A percentile compares a stretch with the other conserved stretches of the same genome.
phyloP scores from a whole-genome alignment of 805 yeast species.

The Starmerella potacharoeniae region DNA sequence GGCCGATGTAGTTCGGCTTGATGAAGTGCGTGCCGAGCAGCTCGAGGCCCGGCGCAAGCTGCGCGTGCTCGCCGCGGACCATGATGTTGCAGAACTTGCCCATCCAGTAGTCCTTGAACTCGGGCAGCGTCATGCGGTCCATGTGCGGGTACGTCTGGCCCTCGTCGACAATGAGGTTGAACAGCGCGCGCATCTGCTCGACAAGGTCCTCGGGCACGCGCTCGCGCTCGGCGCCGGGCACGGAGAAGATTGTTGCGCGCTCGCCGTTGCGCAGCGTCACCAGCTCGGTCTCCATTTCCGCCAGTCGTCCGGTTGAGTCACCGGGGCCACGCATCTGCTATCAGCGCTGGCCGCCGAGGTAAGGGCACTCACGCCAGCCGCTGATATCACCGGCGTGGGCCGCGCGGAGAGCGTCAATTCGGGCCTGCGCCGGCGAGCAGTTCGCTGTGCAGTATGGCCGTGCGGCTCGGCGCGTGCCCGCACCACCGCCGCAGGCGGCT shows the following conservation, averaged over 20 bases:
- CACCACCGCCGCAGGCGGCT: no score
- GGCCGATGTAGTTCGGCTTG: constrained; percentile 77
- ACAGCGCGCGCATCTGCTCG: constrained; percentile 37
- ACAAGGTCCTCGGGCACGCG: constrained; percentile 42
- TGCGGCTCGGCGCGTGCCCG: no score
- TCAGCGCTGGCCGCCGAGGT: background rate
- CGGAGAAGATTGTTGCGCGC: constrained; percentile 51
- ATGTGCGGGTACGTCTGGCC: constrained; percentile 64
- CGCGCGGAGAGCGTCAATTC: no score
- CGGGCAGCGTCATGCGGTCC: constrained; percentile 33
- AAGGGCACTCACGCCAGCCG: background rate
- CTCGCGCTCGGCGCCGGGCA: constrained; percentile 33
- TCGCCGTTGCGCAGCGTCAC: constrained; percentile 26
- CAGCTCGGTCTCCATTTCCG: constrained; percentile 23
- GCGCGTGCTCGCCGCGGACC: constrained; percentile 34
- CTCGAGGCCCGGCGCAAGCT: constrained; percentile 25
- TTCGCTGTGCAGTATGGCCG: no score
- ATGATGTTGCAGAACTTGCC: constrained; percentile 53
- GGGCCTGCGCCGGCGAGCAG: no score
- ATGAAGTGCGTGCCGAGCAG: constrained; percentile 68
- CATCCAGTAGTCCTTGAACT: constrained; percentile 58
- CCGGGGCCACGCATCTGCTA: no score
- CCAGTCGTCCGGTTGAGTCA: no score
- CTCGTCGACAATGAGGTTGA: constrained; percentile 54
- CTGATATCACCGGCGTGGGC: no score